Evolutionary conservation across 2,329 filamentous ascomycete genomes (phyloP), one percentile per base, ranked within the genome.

Genomic region (Trichoderma lentiforme): DNA sequence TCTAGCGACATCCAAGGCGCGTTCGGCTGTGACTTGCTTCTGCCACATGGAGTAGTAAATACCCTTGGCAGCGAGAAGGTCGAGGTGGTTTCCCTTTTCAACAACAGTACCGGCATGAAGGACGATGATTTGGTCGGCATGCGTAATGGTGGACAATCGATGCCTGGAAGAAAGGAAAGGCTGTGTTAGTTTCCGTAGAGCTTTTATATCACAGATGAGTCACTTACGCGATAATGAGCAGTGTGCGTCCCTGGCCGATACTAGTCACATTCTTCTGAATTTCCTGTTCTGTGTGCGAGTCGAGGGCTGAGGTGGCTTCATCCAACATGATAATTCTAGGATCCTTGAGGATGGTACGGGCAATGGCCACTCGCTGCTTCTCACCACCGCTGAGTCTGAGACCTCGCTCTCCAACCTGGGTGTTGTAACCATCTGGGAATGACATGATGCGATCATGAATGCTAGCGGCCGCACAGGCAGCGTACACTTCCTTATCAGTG

Each of bases 361-460:
- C 95, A 81, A 98, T 97, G 3, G 95, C 95, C 62, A 98, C 93
- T 66, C 95, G 91, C 81, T 98, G 95, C 81, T 97, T 97, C 82
- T 98, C 95, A 67, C 95, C 95, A 72, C 95, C 95, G 73, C 93
- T 97, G 3, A 97, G 86, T 66, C 94, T 90, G 63, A 97, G 86
- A 36, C 95, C 95, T 73, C 95, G 91, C 81, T 97, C 95, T 74
- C 95, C 95, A 65, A 98, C 95, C 80, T 95, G 95, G 9, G 95
- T 97, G 58, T 93, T 85, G 80, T 98, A 98, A 47, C 91, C 90
- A 77, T 97, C 94, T 0, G 95, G 94, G 82, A 97, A 97, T 2
- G 89, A 88, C 82, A 97, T 85, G 76, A 97, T 97, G 79, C 94
- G 94, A 75, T 98, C 94, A 78, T 98, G 95, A 71, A 97, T 97